Evolutionary conservation across 2,329 filamentous ascomycete species (phyloP), one percentile per base, ranked within the genome.

Genomic region (Cryphonectria nitschkei): DNA sequence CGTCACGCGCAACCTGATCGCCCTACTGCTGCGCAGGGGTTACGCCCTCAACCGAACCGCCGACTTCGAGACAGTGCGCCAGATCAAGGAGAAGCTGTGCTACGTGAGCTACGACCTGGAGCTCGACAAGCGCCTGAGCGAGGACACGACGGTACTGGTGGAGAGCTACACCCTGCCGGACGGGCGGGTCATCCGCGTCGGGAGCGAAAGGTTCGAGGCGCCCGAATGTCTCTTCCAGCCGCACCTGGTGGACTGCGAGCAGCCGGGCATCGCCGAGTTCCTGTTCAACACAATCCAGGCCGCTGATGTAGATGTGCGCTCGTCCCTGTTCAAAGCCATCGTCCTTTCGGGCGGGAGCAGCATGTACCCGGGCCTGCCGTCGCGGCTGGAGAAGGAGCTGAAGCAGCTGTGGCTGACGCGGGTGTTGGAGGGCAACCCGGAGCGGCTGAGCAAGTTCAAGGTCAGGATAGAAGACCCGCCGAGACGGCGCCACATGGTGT

Each of bases 11-110:
- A 98, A 99, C 82, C 88, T 99, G 74, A 99, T 99, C 81, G 94
- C 94, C 66, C 91, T 99, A 65, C 91, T 99, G 29, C 89, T 97
- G 70, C 93, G 96, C 78, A 90, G 96, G 76, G 96, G 96, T 61
- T 99, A 99, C 82, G 94, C 96, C 50, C 90, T 99, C 74, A 99
- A 99, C 89, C 90, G 96, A 81, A 99, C 96, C 16, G 96, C 96
- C 80, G 96, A 99, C 81, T 99, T 99, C 82, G 96, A 99, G 83
- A 99, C 96, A 4, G 96, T 99, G 70, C 93, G 96, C 73, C 95
- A 98, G 82, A 98, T 99, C 86, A 99, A 99, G 85, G 96, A 99
- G 87, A 99, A 99, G 87, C 92, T 99, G 67, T 98, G 96, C 87
- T 99, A 99, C 81, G 95, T 99, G 70, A 98, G 95, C 16, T 99